Evolutionary conservation across 176 grass and related monocot genomes (phyloP), one percentile per base, ranked within the genome.

Genomic region (Eleusine indica): DNA sequence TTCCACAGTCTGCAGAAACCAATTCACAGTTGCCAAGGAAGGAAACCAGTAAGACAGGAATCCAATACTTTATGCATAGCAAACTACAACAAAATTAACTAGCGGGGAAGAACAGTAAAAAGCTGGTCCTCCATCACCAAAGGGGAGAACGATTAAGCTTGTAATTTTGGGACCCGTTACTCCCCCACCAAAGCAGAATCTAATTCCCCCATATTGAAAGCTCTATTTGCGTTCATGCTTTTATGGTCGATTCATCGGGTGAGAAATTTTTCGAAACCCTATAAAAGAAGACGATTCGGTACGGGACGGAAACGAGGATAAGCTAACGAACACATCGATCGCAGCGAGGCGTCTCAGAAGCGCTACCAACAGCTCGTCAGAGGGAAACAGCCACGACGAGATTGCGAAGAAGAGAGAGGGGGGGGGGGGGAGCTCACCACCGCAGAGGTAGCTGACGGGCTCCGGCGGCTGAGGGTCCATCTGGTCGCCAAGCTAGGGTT

Each of bases 391-490:
- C 42, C 60, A 9, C 22, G 60, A 16, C 30, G 25, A 49, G 21
- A 4, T 28, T 7, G 39, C 68, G 11, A 56, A 9, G 13, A 39
- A 6, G 35, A 70, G 9, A 35, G 30, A 54, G 16, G 6, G 16
- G n/a, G 35, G 10, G 16, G 22, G 5, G 22, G 29, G 22, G 40
- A 17, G 35, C 60, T 47, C 22, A 90, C 85, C 85, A 84, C 84
- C 84, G 43, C 89, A 91, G 52, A 90, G 89, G 51, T 90, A 86
- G 81, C 76, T 87, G 66, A 89, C 88, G 38, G 88, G 88, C 7
- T 89, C 88, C 28, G 88, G 88, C 73, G 85, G 88, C 66, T 77
- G 88, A 16, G 88, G 78, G 79, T 90, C 80, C 89, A 90, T 83
- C 77, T 21, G 52, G 30, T 3, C 61, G 75, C 46, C 35, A 69